Conservation (phyloP, 805 yeast species). For the Tetrapisispora arboricola region DNA sequence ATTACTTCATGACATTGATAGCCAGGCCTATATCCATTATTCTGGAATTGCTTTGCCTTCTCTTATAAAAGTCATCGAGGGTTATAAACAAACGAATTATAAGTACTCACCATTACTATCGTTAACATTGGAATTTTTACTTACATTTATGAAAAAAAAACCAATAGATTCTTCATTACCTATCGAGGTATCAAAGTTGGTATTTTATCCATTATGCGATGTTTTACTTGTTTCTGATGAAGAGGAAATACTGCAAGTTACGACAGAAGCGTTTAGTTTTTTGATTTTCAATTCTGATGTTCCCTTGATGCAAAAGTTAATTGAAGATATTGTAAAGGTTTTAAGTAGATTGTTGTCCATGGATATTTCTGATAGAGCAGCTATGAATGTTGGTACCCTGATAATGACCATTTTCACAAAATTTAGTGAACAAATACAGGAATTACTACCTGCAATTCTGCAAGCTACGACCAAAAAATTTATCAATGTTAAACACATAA, state of each 20-base stretch:
- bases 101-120: constrained; percentile 46
- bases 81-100: constrained; percentile 12
- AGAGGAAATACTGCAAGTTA: constrained; percentile 65
- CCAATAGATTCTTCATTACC: constrained; percentile 25
- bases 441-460: constrained; percentile 43
- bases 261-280: constrained; percentile 63
- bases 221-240: constrained; percentile 41
- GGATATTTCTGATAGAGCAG: constrained; percentile 66
- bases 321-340: constrained; percentile 35
- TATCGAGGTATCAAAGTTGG: constrained; percentile 11
- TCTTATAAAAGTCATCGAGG: constrained; percentile 32
- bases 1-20: constrained; percentile 40
- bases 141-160: constrained; percentile 23
- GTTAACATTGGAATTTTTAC: constrained; percentile 30
- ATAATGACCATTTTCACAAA: constrained; percentile 50
- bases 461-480: constrained; percentile 65
- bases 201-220: constrained; percentile 20
- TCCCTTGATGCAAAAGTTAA: constrained; percentile 8
- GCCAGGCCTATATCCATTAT: constrained; percentile 36
- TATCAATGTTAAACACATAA: constrained; percentile 51
- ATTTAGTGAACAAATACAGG: constrained; percentile 33
- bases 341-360: constrained; percentile 62
- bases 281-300: constrained; percentile 37
- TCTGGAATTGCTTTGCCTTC: constrained; percentile 46
- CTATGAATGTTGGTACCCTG: constrained; percentile 61